These are phyloP conservation scores for Puccinia horiana DNA, from an alignment of 1,284 basidiomycete genomes.

Conservation along the genomic window DNA sequence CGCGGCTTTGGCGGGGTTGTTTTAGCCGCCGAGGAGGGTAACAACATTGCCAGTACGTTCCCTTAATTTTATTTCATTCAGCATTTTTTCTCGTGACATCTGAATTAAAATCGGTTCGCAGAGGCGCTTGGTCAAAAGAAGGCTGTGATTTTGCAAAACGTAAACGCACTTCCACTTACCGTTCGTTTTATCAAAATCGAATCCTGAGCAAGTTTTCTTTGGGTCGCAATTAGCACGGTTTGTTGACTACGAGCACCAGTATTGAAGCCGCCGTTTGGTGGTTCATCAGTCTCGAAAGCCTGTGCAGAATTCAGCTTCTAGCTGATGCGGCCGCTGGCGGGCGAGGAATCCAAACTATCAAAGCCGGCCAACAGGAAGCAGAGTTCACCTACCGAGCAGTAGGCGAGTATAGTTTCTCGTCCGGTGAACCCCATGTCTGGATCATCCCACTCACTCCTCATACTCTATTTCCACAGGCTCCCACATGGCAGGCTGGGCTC, in stretches of 20 bases:
- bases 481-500: constrained; percentile 54
- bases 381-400: constrained; percentile 53
- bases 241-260: constrained; percentile 55
- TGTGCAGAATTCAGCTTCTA: constrained; percentile 56
- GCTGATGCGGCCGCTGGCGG: constrained; percentile 55
- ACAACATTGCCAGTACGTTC: constrained; percentile 60
- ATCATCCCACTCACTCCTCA: not conserved
- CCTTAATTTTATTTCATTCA: not conserved
- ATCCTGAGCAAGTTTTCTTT: constrained; percentile 32
- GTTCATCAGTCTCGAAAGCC: constrained; percentile 52
- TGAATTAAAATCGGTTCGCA: constrained; percentile 50
- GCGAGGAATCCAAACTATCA: constrained; percentile 50
- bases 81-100: not conserved
- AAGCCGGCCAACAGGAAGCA: constrained; percentile 54
- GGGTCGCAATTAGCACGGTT: constrained; percentile 53
- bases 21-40: constrained; percentile 65
- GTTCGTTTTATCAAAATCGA: not conserved
- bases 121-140: constrained; percentile 59
- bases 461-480: constrained; percentile 47
- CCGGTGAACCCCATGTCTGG: not conserved
- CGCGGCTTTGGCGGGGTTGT: constrained; percentile 66
- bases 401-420: not conserved
- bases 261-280: constrained; percentile 56
- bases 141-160: constrained; percentile 58
- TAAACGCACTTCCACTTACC: not conserved